phyloP scores from a whole-genome alignment of 768 basidiomycete genomes.

The Pisolithus microcarpus region DNA sequence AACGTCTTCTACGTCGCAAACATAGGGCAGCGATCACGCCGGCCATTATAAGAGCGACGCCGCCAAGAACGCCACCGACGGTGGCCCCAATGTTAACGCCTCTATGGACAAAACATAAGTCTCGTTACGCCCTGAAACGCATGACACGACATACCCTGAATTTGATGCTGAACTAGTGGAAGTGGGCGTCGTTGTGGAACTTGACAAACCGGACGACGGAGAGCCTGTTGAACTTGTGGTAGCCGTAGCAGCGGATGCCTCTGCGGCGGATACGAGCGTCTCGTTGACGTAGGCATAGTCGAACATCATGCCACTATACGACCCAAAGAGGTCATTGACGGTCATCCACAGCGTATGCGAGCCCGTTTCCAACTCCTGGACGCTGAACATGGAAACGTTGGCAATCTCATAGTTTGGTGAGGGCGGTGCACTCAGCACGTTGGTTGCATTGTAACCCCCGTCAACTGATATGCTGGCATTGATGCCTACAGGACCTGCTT shows the following conservation, averaged over 20 bases:
- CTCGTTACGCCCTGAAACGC: background rate
- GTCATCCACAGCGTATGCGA: slow-evolving; percentile 9
- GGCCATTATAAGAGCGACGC: slow-evolving; percentile 3
- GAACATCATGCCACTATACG: slow-evolving; percentile 20
- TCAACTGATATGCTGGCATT: slow-evolving; percentile 17
- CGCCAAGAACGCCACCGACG: slow-evolving; percentile 10
- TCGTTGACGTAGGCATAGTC: slow-evolving; percentile 19
- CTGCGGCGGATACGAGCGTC: slow-evolving; percentile 5
- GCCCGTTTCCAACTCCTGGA: slow-evolving; percentile 14
- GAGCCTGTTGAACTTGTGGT: background rate
- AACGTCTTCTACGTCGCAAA: slow-evolving; percentile 6
- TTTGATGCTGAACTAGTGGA: background rate
- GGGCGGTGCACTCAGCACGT: slow-evolving; percentile 13
- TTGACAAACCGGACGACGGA: background rate
- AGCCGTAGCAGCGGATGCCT: background rate
- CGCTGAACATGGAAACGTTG: slow-evolving; percentile 19
- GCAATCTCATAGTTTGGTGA: slow-evolving; percentile 13
- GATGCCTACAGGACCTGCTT: slow-evolving; percentile 19
- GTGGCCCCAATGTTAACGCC: slow-evolving; percentile 7
- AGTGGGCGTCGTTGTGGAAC: background rate
- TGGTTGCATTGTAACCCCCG: slow-evolving; percentile 6
- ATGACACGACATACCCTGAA: slow-evolving; percentile 9
- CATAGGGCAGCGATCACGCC: slow-evolving; percentile 7
- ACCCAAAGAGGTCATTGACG: slow-evolving; percentile 16
- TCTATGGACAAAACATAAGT: background rate